A percentile compares a stretch with the other conserved stretches of the same genome.
phyloP scores from a whole-genome alignment of 148 eudicot genomes.

The Rhododendron henanense region DNA sequence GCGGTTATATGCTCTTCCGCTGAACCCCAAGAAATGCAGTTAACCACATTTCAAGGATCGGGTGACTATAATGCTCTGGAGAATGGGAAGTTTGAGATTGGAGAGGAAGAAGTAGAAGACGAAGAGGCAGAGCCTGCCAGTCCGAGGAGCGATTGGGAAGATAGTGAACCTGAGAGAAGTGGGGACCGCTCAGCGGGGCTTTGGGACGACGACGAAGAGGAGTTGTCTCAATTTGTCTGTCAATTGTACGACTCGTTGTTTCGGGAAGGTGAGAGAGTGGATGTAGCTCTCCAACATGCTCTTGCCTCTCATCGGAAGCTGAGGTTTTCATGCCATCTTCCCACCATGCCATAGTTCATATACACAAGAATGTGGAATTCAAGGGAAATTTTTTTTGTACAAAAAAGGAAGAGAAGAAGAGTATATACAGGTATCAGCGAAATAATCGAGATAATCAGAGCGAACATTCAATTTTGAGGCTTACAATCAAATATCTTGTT shows the following conservation, averaged over 20 bases:
- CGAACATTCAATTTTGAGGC: slow-evolving; percentile 18
- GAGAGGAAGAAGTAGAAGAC: slow-evolving; percentile 77
- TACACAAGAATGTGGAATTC: background rate
- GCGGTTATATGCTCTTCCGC: slow-evolving; percentile 83
- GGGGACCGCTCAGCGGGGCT: slow-evolving; percentile 42
- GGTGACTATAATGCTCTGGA: slow-evolving; percentile 56
- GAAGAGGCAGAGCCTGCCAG: slow-evolving; percentile 63
- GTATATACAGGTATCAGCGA: slow-evolving; percentile 3
- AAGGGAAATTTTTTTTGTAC: background rate
- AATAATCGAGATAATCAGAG: slow-evolving; percentile 1
- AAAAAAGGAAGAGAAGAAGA: background rate
- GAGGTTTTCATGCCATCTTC: slow-evolving; percentile 81
- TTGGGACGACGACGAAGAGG: slow-evolving; percentile 88
- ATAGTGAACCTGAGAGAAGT: slow-evolving; percentile 65
- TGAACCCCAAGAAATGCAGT: slow-evolving; percentile 71
- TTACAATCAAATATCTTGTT: background rate
- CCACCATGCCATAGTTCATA: slow-evolving; percentile 38
- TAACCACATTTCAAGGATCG: slow-evolving; percentile 64
- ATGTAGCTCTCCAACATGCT: slow-evolving; percentile 60
- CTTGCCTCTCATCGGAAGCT: slow-evolving; percentile 66
- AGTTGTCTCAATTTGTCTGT: slow-evolving; percentile 67
- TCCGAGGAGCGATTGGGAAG: slow-evolving; percentile 95
- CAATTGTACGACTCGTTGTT: slow-evolving; percentile 65
- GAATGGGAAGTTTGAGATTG: slow-evolving; percentile 89
- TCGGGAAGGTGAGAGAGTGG: slow-evolving; percentile 55